phyloP scores from a whole-genome alignment of 1,284 basidiomycete genomes.

The Hemileia vastatrix region DNA sequence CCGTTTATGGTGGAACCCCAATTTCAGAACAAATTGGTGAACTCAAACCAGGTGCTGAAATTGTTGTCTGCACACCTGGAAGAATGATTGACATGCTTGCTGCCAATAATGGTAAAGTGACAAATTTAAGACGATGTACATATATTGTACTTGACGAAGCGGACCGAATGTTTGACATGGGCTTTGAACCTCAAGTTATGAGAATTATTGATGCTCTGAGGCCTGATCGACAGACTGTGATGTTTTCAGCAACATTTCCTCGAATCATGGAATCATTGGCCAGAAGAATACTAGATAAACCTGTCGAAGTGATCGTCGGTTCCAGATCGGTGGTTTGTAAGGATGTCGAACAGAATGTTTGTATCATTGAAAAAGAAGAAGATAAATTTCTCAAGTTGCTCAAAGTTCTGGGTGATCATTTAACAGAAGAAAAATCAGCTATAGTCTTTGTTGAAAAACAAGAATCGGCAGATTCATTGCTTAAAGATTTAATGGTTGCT shows the following conservation, averaged over 20 bases:
- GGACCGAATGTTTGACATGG: slow-evolving; percentile 90
- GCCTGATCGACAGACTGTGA: slow-evolving; percentile 69
- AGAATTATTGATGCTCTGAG: slow-evolving; percentile 65
- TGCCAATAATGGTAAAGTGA: slow-evolving; percentile 54
- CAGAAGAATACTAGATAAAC: too few species aligned
- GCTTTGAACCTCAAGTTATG: slow-evolving; percentile 82
- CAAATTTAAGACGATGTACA: slow-evolving; percentile 49
- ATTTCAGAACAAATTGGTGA: slow-evolving; percentile 59
- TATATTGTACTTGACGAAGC: slow-evolving; percentile 86
- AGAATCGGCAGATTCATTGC: slow-evolving; percentile 41
- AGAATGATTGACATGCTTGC: slow-evolving; percentile 70
- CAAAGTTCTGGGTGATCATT: slow-evolving; percentile 40
- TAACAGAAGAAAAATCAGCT: slow-evolving; percentile 42
- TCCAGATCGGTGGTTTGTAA: too few species aligned
- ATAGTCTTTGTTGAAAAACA: slow-evolving; percentile 43
- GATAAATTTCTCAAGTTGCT: slow-evolving; percentile 42
- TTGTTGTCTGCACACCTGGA: slow-evolving; percentile 88
- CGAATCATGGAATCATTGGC: too few species aligned
- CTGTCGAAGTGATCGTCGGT: too few species aligned
- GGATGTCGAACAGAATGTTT: too few species aligned
- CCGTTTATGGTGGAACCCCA: slow-evolving; percentile 60
- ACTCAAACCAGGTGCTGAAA: slow-evolving; percentile 61
- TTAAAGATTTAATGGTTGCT: slow-evolving; percentile 42
- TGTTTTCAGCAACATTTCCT: slow-evolving; percentile 80
- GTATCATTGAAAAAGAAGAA: too few species aligned